Percentiles rank a stretch among this genome's conserved stretches.
Conservation (phyloP, 441 rosid genomes). For the Adansonia gregorii region DNA sequence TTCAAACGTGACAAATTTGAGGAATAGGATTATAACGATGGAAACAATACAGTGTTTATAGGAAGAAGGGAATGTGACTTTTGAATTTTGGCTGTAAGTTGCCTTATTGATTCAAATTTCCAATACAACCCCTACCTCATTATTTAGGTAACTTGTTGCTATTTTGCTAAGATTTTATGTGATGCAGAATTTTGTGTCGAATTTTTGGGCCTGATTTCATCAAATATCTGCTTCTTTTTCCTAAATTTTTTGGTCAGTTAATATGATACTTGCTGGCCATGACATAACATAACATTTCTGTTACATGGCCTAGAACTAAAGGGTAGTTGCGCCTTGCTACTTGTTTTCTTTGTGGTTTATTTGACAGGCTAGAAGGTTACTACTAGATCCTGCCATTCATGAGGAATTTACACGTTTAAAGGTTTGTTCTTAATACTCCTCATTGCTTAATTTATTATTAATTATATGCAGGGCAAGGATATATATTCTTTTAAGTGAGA, state of each 20-base stretch:
- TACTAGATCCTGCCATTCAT: slow-evolving; percentile 95
- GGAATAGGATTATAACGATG: background rate
- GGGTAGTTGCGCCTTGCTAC: background rate
- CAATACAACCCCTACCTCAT: background rate
- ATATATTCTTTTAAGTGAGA: background rate
- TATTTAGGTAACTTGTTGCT: background rate
- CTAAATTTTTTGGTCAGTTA: slow-evolving; percentile 3
- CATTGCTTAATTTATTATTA: slow-evolving; percentile 18
- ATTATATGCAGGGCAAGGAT: slow-evolving; percentile 17
- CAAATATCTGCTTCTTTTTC: slow-evolving; percentile 14
- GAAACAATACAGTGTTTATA: background rate
- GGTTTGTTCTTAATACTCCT: slow-evolving; percentile 51
- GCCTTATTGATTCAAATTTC: background rate
- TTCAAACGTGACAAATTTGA: background rate
- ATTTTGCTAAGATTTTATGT: background rate
- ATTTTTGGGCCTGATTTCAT: background rate
- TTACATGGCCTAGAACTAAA: background rate
- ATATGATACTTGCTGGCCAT: background rate
- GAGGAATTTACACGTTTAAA: slow-evolving; percentile 93
- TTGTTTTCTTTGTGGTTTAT: slow-evolving; percentile 29
- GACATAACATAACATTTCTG: background rate
- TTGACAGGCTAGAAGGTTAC: slow-evolving; percentile 85
- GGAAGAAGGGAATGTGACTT: background rate
- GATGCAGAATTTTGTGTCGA: background rate
- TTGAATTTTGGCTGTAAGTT: background rate